Conservation (phyloP, 257 asterid genomes). For the Coffea canephora region DNA sequence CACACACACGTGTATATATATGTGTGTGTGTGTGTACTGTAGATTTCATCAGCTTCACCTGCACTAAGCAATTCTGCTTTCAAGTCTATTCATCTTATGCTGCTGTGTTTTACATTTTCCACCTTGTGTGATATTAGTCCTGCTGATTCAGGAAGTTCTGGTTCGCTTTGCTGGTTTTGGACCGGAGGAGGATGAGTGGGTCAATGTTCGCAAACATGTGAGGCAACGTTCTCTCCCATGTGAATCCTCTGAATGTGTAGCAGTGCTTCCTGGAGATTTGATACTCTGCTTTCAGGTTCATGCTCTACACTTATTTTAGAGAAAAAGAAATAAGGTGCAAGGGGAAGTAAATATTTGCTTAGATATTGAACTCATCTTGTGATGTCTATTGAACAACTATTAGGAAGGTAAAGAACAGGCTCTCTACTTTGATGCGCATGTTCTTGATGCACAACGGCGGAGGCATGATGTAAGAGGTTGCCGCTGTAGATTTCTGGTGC, state of each 20-base stretch:
- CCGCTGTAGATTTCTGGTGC: constrained; percentile 95
- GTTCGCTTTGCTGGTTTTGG: constrained; percentile 98
- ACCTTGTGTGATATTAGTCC: constrained; percentile 6
- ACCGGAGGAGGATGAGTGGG: constrained; percentile 97
- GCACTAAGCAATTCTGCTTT: neutral
- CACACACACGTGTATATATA: no score
- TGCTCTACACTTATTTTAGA: constrained; percentile 9
- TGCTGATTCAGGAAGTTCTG: constrained; percentile 72
- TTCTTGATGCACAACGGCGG: constrained; percentile 93
- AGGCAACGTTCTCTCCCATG: constrained; percentile 97
- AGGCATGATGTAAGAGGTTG: constrained; percentile 97
- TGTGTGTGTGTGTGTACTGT: neutral
- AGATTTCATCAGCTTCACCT: neutral
- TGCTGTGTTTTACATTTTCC: neutral
- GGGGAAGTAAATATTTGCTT: neutral
- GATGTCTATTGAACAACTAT: constrained; percentile 20
- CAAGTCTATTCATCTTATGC: neutral
- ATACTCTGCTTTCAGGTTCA: constrained; percentile 95
- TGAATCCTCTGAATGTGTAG: constrained; percentile 92
- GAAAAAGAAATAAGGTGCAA: neutral
- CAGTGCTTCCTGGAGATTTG: constrained; percentile 78
- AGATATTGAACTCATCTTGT: neutral
- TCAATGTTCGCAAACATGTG: constrained; percentile 69
- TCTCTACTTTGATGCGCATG: constrained; percentile 93
- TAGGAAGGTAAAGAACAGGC: constrained; percentile 99